These are phyloP conservation scores for Bauhinia variegata DNA, from an alignment of 306 rosid genomes.

Conservation along the genomic window DNA sequence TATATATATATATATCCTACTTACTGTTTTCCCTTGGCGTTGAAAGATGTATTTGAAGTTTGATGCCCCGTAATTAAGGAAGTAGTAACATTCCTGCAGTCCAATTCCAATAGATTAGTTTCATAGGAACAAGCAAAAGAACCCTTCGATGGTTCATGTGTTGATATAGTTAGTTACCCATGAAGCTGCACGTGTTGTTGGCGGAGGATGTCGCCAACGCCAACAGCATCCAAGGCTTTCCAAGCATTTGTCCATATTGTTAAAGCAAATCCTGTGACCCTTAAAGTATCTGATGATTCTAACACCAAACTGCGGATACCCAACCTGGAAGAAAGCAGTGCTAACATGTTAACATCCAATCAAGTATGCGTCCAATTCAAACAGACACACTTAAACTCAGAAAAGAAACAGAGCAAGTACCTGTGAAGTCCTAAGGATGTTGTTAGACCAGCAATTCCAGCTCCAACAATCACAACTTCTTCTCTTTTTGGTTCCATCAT, in stretches of 20 bases:
- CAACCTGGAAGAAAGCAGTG: slow-evolving; percentile 38
- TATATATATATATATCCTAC: background rate
- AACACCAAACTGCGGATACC: slow-evolving; percentile 56
- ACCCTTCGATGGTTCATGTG: too few relatives aligned
- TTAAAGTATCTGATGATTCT: slow-evolving; percentile 50
- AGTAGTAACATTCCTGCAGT: slow-evolving; percentile 36
- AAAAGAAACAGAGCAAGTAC: background rate
- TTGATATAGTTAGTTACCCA: slow-evolving; percentile 37
- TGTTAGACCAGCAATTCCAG: slow-evolving; percentile 56
- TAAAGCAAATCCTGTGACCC: slow-evolving; percentile 53
- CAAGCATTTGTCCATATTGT: slow-evolving; percentile 57
- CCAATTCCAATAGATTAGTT: background rate
- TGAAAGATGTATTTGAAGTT: slow-evolving; percentile 28
- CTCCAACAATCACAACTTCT: slow-evolving; percentile 59
- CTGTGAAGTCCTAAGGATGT: slow-evolving; percentile 50
- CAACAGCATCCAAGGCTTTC: slow-evolving; percentile 62
- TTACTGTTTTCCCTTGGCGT: slow-evolving; percentile 37
- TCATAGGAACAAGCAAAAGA: too few relatives aligned
- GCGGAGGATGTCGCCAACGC: slow-evolving; percentile 47
- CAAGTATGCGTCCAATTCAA: too few relatives aligned
- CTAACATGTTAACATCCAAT: too few relatives aligned
- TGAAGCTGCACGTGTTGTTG: slow-evolving; percentile 35
- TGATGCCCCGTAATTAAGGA: slow-evolving; percentile 41
- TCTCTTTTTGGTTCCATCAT: slow-evolving; percentile 10
- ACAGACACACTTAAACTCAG: too few relatives aligned